Percentiles rank a stretch among this genome's conserved stretches.
phyloP scores from a whole-genome alignment of 805 yeast genomes.

The Yamadazyma insecticola region DNA sequence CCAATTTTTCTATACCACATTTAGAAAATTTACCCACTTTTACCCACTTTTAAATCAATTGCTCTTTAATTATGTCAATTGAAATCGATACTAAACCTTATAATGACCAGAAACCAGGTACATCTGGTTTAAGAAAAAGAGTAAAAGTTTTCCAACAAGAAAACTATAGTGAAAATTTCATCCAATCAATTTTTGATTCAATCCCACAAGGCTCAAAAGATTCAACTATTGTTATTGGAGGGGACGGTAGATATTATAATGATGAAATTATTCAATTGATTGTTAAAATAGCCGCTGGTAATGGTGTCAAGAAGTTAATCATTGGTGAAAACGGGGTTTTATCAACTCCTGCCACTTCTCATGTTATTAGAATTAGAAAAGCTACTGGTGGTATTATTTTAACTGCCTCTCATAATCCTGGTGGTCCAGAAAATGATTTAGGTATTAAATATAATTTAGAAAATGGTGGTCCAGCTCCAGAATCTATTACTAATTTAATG shows the following conservation, averaged over 20 bases:
- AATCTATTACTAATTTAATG: constrained; percentile 83
- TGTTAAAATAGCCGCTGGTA: constrained; percentile 81
- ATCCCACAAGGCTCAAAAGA: constrained; percentile 84
- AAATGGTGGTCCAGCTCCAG: constrained; percentile 99
- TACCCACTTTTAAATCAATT: too few relatives aligned
- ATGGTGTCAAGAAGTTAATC: constrained; percentile 80
- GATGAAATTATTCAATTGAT: constrained; percentile 76
- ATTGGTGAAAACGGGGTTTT: constrained; percentile 85
- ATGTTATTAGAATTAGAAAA: constrained; percentile 69
- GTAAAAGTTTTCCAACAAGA: constrained; percentile 76
- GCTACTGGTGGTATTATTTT: constrained; percentile 93
- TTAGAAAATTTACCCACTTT: too few relatives aligned
- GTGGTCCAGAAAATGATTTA: constrained; percentile 87
- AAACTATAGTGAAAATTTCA: constrained; percentile 88
- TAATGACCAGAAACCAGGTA: constrained; percentile 94
- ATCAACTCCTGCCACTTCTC: constrained; percentile 97
- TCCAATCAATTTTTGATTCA: constrained; percentile 78
- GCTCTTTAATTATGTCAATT: too few relatives aligned
- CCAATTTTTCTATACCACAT: too few relatives aligned
- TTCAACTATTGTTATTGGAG: constrained; percentile 86
- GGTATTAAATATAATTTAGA: constrained; percentile 94
- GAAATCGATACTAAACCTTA: constrained; percentile 61
- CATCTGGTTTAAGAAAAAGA: constrained; percentile 93
- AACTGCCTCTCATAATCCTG: constrained; percentile 97
- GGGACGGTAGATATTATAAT: constrained; percentile 94